Conservation (phyloP, 306 rosid species). For the Citrullus amarus region DNA sequence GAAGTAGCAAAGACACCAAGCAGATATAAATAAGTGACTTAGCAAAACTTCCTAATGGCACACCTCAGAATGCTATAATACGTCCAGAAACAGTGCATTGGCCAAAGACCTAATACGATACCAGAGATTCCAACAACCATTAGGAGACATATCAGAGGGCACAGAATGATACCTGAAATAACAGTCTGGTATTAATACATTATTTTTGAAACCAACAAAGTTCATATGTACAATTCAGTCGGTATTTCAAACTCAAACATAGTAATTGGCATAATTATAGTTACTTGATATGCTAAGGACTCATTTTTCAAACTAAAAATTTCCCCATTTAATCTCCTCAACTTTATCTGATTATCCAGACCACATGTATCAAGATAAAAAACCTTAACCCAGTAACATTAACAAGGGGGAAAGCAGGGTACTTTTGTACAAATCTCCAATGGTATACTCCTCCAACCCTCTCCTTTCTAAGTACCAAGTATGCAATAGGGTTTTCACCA, state of each 20-base stretch:
- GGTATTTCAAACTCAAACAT: neutral
- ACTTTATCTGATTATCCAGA: neutral
- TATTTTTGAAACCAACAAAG: neutral
- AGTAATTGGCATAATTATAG: neutral
- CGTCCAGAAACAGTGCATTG: slow-evolving; percentile 51
- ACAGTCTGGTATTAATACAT: neutral
- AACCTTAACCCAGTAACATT: neutral
- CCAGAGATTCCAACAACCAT: slow-evolving; percentile 61
- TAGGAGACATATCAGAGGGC: slow-evolving; percentile 61
- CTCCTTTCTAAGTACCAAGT: neutral
- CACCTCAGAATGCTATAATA: slow-evolving; percentile 72
- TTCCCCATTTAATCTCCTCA: neutral
- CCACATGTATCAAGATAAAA: neutral
- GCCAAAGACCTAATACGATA: slow-evolving; percentile 77
- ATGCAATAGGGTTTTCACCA: neutral
- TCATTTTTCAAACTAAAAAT: neutral
- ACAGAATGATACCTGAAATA: slow-evolving; percentile 63
- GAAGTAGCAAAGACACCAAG: neutral
- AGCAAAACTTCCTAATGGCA: slow-evolving; percentile 10
- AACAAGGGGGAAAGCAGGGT: neutral
- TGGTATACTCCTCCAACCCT: neutral
- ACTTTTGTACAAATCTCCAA: neutral
- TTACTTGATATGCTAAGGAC: neutral
- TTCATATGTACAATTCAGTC: slow-evolving; percentile 2
- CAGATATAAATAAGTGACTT: neutral